Evolutionary conservation across 2,329 filamentous ascomycete genomes (phyloP), one percentile per base, ranked within the genome.

Genomic region (Dactylonectria estremocensis): DNA sequence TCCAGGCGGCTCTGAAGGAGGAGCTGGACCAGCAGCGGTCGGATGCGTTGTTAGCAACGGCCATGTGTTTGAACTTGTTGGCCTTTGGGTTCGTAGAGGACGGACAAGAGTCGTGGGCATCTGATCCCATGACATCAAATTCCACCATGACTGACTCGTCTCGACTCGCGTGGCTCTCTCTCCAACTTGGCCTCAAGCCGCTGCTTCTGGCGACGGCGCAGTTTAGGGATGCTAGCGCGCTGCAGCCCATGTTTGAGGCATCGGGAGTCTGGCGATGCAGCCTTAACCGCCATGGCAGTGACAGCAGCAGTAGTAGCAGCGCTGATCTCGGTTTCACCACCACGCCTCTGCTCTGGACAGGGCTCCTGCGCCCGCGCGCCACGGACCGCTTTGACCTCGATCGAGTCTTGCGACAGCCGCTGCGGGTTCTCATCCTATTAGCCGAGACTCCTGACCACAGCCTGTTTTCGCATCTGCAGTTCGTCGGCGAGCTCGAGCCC

Each of bases 11-110:
- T 6, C 46, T 50, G 43, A 46, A 46, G 28, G 35, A 43, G 48
- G 24, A 40, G 11, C n/a, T 45, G 40, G 20, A 18, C 9, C 48
- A 31, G 40, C 11, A 18, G 43, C 48, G 52, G 18, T 45, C 55
- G 16, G 62, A 59, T 31, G 49, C 62, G 28, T 37, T 64, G 48
- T n/a, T 59, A 24, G 45, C 48, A 5, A 64, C 62, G n/a, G 56
- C 62, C 16, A 49, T 64, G 62, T 46, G 49, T 11, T 40, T 59
- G 31, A 56, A 59, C 28, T 53, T 59, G 48, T 20, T 64, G 55
- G 48, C 50, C 28, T 59, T 59, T 54, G 46, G 46, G n/a, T 48
- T 54, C 10, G 61, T 59, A 2, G 61, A 63, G 45, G 55, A 49
- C 22, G 61, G 28, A 58, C 55, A 48, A 37, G 5, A 6, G n/a